Percentiles rank a stretch among this genome's conserved stretches.
Evolutionary conservation across 495 filamentous ascomycete species (phyloP).

Genomic region (Daldinia vernicosa): DNA sequence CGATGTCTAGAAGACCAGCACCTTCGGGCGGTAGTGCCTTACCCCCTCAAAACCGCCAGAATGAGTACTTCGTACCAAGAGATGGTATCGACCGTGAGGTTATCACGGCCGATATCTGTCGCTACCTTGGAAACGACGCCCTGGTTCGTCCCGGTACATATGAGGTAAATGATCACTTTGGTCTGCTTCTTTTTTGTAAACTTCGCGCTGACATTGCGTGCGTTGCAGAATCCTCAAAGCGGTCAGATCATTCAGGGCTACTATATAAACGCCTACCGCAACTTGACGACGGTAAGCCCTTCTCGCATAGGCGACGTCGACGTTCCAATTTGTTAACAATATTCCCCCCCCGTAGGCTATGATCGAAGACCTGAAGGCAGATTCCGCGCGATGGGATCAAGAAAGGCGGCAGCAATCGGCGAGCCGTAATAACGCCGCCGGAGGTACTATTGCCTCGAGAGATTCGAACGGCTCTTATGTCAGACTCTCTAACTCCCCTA

Average conservation of each 20-base stretch:
- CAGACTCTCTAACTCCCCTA: conserved; percentile 67
- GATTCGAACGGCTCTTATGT: conserved; percentile 58
- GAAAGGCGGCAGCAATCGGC: conserved; percentile 66
- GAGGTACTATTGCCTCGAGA: conserved; percentile 67
- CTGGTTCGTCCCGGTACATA: conserved; percentile 85
- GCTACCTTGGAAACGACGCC: conserved; percentile 91
- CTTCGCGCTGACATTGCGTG: conserved; percentile 35
- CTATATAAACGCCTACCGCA: conserved; percentile 88
- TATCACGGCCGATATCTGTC: conserved; percentile 93
- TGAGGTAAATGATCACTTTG: conserved; percentile 66
- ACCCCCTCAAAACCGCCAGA: conserved; percentile 65
- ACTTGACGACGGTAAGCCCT: conserved; percentile 80
- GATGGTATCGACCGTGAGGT: conserved; percentile 93
- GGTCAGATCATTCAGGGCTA: conserved; percentile 74
- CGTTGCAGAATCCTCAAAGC: conserved; percentile 53
- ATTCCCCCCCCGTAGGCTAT: conserved; percentile 67
- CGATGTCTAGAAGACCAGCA: conserved; percentile 48
- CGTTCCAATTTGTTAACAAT: conserved; percentile 29
- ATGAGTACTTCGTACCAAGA: conserved; percentile 87
- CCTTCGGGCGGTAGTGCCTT: conserved; percentile 42
- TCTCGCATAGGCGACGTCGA: background rate
- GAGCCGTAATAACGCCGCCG: conserved; percentile 55
- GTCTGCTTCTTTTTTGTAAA: conserved; percentile 9
- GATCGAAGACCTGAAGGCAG: conserved; percentile 85
- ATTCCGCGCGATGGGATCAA: conserved; percentile 82